Evolutionary conservation across 768 basidiomycete genomes (phyloP), one percentile per base, ranked within the genome.

Genomic region (Crucibulum laeve): DNA sequence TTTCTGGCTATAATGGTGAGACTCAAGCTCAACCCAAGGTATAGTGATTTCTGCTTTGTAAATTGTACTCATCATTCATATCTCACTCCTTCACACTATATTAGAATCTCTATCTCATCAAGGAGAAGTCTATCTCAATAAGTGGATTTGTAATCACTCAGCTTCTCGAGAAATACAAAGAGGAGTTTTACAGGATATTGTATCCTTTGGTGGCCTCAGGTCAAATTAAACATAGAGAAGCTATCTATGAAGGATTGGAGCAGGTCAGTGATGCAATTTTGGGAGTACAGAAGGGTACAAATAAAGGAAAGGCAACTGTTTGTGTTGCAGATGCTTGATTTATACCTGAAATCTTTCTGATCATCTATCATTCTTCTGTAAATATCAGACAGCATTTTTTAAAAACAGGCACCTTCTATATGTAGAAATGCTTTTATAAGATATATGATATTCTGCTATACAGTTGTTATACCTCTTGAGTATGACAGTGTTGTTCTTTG

Each of bases 71-170:
- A 30, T 8, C n/a, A 30, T 30, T n/a, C 8, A 8, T 30, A n/a
- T 8, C 28, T 8, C 7, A 14, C 6, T 39, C 15, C 3, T n/a
- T 38, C n/a, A n/a, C n/a, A n/a, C n/a, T n/a, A n/a, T n/a, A n/a
- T n/a, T n/a, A 72, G 65, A 77, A 74, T 44, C 45, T 67, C 30
- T 34, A 60, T n/a, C 41, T 58, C n/a, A 53, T 76, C 32, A 56
- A 77, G 33, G 40, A 49, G 3, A 72, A 72, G 50, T 65, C 67
- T 17, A 59, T 76, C 25, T 67, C 59, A 10, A 54, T 79, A 8
- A 47, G 59, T n/a, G 77, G 77, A 0, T 74, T 79, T 53, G 60
- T 74, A 17, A 52, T 64, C 7, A 43, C 43, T 3, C 55, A 56
- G 48, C 43, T 60, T 4, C 45, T 54, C n/a, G 48, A 53, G 0